Evolutionary conservation across 345 rosid genomes (phyloP).

Genomic region (Hypericum perforatum): DNA sequence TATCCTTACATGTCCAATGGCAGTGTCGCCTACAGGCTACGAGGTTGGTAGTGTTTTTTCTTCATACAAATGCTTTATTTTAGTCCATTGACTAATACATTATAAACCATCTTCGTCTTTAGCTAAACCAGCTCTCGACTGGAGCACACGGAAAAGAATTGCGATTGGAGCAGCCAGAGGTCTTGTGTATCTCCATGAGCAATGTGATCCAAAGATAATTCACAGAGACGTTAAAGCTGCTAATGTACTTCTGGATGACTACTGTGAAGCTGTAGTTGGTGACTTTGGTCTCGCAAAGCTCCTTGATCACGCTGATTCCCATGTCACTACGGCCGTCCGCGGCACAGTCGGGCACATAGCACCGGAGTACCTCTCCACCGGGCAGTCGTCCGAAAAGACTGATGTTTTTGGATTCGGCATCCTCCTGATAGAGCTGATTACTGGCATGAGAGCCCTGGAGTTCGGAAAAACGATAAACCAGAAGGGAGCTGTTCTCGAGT

Average conservation of each 20-base stretch:
- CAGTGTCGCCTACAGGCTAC: conserved; percentile 87
- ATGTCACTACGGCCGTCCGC: conserved; percentile 88
- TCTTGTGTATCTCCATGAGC: conserved; percentile 81
- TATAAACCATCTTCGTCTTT: not conserved
- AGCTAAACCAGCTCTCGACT: conserved; percentile 80
- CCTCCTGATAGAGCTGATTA: conserved; percentile 80
- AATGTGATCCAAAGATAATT: conserved; percentile 89
- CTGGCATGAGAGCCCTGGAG: conserved; percentile 91
- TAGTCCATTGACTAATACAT: not conserved
- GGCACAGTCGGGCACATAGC: conserved; percentile 97
- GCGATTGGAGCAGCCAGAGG: conserved; percentile 93
- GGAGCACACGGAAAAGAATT: conserved; percentile 81
- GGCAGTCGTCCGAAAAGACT: conserved; percentile 93
- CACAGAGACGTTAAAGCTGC: conserved; percentile 96
- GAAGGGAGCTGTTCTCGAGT: conserved; percentile 91
- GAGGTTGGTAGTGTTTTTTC: conserved; percentile 41
- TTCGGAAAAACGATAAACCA: conserved; percentile 69
- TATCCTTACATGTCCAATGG: conserved; percentile 95
- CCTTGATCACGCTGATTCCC: conserved; percentile 81
- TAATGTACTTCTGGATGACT: conserved; percentile 75
- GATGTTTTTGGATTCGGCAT: conserved; percentile 95
- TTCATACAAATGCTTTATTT: conserved; percentile 4
- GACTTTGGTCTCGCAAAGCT: conserved; percentile 96
- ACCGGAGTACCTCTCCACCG: conserved; percentile 90
- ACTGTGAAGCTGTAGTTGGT: conserved; percentile 80